These are phyloP conservation scores for Wickerhamiella qilinensis DNA, from an alignment of 805 yeast species.

Conservation along the genomic window DNA sequence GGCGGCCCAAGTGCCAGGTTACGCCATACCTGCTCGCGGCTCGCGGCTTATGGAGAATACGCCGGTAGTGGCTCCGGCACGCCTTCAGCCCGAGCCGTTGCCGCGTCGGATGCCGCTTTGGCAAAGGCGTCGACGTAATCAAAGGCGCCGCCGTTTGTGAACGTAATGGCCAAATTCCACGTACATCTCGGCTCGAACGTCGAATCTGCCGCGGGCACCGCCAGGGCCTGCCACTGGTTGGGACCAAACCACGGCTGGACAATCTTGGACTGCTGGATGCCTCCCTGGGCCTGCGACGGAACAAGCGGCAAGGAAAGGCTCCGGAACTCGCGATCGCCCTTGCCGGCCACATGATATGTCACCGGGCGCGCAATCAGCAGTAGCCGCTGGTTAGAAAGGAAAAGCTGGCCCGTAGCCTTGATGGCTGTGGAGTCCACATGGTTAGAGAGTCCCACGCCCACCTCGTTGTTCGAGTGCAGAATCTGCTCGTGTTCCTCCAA, in stretches of 20 bases:
- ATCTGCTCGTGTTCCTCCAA: background rate
- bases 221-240: slow-evolving; percentile 17
- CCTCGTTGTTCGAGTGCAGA: background rate
- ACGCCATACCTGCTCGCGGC: no score
- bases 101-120: slow-evolving; percentile 3
- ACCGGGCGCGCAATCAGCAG: slow-evolving; percentile 5
- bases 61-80: slow-evolving; percentile 14
- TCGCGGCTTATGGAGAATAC: slow-evolving; percentile 9
- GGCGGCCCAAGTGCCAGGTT: no score
- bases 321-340: slow-evolving; percentile 18
- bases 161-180: slow-evolving; percentile 17
- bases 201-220: slow-evolving; percentile 12
- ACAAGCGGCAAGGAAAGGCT: slow-evolving; percentile 13
- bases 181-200: slow-evolving; percentile 14
- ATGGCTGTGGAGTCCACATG: slow-evolving; percentile 4
- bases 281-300: slow-evolving; percentile 3
- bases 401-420: slow-evolving; percentile 3
- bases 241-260: slow-evolving; percentile 26
- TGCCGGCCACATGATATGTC: slow-evolving; percentile 15
- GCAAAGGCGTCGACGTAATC: slow-evolving; percentile 14
- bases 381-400: slow-evolving; percentile 13
- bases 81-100: slow-evolving; percentile 10
- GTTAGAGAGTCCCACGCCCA: background rate
- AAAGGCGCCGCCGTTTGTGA: slow-evolving; percentile 20
- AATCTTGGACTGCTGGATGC: slow-evolving; percentile 12